Evolutionary conservation across 306 rosid species (phyloP).

Genomic region (Quercus gilva): DNA sequence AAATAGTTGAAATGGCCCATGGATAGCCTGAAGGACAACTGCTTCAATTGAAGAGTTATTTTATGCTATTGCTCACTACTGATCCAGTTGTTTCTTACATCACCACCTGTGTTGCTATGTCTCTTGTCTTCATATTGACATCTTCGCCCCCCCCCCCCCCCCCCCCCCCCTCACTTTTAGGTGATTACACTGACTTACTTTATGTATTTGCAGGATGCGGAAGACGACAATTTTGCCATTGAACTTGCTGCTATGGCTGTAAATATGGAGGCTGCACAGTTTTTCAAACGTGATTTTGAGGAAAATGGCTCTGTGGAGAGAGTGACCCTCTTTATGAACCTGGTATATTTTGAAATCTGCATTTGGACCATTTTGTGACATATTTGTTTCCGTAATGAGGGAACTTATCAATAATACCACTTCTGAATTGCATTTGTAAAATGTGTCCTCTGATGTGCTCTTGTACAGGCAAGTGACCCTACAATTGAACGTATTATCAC

Average conservation of each 20-base stretch:
- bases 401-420: slow-evolving; percentile 6
- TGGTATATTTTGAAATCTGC: slow-evolving; percentile 51
- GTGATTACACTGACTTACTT: slow-evolving; percentile 18
- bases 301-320: slow-evolving; percentile 99
- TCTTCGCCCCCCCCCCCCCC: background rate
- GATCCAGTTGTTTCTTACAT: background rate
- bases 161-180: background rate
- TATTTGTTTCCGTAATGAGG: background rate
- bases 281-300: slow-evolving; percentile 98
- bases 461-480: slow-evolving; percentile 93
- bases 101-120: background rate
- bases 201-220: slow-evolving; percentile 55
- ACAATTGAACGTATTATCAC: slow-evolving; percentile 99
- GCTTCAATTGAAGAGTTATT: slow-evolving; percentile 7
- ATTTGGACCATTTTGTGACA: background rate
- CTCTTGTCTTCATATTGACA: background rate
- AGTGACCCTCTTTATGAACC: slow-evolving; percentile 96
- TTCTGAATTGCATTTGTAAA: slow-evolving; percentile 5
- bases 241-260: slow-evolving; percentile 99
- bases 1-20: background rate
- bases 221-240: slow-evolving; percentile 96
- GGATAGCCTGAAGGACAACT: background rate
- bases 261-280: slow-evolving; percentile 99
- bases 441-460: slow-evolving; percentile 17
- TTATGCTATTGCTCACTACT: slow-evolving; percentile 10